Evolutionary conservation across 345 rosid species (phyloP).

Genomic region (Arabidopsis suecica): DNA sequence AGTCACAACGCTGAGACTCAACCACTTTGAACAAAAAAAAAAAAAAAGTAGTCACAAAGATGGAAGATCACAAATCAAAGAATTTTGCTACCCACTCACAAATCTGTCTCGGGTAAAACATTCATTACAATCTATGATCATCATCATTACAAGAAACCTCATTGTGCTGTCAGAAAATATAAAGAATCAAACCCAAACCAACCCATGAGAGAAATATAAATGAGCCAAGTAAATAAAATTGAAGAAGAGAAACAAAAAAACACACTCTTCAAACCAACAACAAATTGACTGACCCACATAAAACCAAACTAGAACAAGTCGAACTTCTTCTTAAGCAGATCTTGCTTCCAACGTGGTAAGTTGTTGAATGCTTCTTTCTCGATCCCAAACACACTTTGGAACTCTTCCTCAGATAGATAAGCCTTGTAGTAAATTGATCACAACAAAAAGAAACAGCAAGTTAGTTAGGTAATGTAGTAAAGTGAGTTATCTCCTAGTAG

Average conservation of each 20-base stretch:
- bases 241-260: constrained; percentile 18
- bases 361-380: constrained; percentile 78
- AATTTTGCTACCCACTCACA: constrained; percentile 10
- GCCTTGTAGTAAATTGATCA: constrained; percentile 55
- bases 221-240: constrained; percentile 32
- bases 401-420: constrained; percentile 85
- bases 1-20: not conserved
- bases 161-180: constrained; percentile 17
- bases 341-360: constrained; percentile 98
- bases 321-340: constrained; percentile 80
- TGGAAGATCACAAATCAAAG: constrained; percentile 9
- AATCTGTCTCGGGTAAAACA: constrained; percentile 13
- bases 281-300: constrained; percentile 28
- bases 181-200: constrained; percentile 32
- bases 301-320: constrained; percentile 66
- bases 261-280: constrained; percentile 38
- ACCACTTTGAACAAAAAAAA: too few species aligned
- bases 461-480: constrained; percentile 23
- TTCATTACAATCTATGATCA: constrained; percentile 19
- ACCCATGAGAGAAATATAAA: constrained; percentile 12
- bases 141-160: constrained; percentile 20
- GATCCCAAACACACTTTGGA: constrained; percentile 71
- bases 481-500: constrained; percentile 16
- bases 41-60: not conserved
- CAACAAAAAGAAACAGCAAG: constrained; percentile 18